Conservation (phyloP, 2,329 filamentous ascomycete genomes). For the Pestalotiopsis sp. region DNA sequence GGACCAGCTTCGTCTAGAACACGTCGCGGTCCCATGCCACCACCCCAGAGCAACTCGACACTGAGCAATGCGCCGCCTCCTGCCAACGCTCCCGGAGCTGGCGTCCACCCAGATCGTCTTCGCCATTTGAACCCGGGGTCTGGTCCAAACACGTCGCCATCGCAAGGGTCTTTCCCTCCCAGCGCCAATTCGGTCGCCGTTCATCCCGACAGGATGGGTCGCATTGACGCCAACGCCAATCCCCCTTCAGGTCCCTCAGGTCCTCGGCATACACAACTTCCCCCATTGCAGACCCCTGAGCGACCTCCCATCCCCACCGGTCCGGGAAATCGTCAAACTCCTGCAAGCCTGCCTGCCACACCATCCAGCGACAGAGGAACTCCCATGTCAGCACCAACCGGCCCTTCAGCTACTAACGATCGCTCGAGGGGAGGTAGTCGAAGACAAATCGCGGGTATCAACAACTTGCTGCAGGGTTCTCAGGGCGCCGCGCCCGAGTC, state of each 20-base stretch:
- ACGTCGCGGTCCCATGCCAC: constrained; percentile 41
- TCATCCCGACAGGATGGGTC: constrained; percentile 46
- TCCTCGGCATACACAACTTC: constrained; percentile 25
- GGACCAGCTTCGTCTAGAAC: constrained; percentile 54
- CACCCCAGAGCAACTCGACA: constrained; percentile 19
- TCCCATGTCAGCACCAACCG: constrained; percentile 33
- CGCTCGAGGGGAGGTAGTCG: constrained; percentile 43
- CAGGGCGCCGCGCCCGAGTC: constrained; percentile 31
- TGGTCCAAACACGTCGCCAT: constrained; percentile 17
- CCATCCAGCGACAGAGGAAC: constrained; percentile 27
- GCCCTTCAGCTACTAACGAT: constrained; percentile 34
- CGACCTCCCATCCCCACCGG: constrained; percentile 32
- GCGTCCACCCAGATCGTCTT: constrained; percentile 34
- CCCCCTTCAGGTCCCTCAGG: constrained; percentile 25
- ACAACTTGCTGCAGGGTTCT: constrained; percentile 57
- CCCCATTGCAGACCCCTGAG: constrained; percentile 33
- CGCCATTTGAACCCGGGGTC: constrained; percentile 26
- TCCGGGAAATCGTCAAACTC: constrained; percentile 25
- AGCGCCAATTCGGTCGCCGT: constrained; percentile 28
- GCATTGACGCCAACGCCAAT: constrained; percentile 32
- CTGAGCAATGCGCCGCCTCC: constrained; percentile 26
- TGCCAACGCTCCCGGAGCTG: constrained; percentile 23
- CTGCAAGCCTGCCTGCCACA: constrained; percentile 20
- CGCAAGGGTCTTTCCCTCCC: constrained; percentile 27
- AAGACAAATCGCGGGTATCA: constrained; percentile 62